A percentile compares a stretch with the other conserved stretches of the same genome.
Conservation (phyloP, 192 early-diverging fungal species). For the Backusella circina region DNA sequence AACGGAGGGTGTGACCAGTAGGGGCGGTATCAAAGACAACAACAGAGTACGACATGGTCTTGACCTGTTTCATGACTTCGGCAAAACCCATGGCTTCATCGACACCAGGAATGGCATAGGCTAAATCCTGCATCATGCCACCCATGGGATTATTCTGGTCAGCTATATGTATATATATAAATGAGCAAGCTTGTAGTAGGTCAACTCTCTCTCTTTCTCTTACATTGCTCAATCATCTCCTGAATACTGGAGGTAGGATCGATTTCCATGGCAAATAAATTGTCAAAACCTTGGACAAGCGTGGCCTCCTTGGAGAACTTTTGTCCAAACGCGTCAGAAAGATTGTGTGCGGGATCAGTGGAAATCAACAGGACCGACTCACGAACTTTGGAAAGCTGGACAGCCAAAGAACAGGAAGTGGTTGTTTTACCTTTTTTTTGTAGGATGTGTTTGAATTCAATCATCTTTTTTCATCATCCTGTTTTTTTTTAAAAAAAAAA, state of each 20-base stretch:
- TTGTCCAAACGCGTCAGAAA: constrained; percentile 98
- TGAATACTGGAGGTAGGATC: constrained; percentile 97
- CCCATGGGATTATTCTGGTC: constrained; percentile 77
- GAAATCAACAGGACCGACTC: constrained; percentile 96
- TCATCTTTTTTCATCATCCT: neutral
- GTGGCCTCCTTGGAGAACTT: constrained; percentile 98
- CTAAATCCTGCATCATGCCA: constrained; percentile 93
- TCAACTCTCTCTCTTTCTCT: neutral
- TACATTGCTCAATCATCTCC: constrained; percentile 96
- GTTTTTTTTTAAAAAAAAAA: too few species aligned
- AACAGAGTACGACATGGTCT: constrained; percentile 98
- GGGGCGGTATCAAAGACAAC: constrained; percentile 99
- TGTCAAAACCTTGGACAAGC: constrained; percentile 90
- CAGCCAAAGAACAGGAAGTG: constrained; percentile 85
- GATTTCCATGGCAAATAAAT: constrained; percentile 99
- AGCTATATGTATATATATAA: constrained; percentile 27
- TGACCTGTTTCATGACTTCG: constrained; percentile 99
- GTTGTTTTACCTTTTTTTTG: constrained; percentile 59
- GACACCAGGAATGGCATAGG: constrained; percentile 98
- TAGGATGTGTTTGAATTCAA: neutral
- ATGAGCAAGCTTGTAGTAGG: neutral
- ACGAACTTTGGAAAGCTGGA: constrained; percentile 85
- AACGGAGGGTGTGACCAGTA: constrained; percentile 98
- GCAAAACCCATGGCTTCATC: constrained; percentile 99
- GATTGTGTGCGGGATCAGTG: constrained; percentile 99